Conservation (phyloP, 139 green algal genomes). For the Medakamo hakoo region DNA sequence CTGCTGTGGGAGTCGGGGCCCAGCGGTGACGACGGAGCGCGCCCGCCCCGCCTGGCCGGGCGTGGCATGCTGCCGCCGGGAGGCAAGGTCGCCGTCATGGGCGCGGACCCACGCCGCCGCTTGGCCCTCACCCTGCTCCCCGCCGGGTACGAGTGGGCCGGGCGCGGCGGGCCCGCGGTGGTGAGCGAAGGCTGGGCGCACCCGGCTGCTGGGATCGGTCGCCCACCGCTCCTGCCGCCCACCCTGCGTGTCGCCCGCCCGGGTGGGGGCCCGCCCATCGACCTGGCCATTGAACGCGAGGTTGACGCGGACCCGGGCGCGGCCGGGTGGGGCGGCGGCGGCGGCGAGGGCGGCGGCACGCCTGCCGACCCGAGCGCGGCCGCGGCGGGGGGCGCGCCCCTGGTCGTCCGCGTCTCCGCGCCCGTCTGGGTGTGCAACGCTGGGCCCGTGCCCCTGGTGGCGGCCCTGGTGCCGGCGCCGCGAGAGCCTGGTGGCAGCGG, state of each 20-base stretch:
- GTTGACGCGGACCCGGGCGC: neutral
- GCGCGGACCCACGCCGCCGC: constrained; percentile 34
- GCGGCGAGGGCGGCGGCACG: neutral
- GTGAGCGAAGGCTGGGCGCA: constrained; percentile 23
- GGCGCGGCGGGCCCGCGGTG: constrained; percentile 35
- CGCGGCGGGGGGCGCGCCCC: constrained; percentile 31
- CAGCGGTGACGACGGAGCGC: neutral
- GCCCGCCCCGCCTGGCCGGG: constrained; percentile 29
- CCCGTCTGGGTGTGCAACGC: constrained; percentile 61
- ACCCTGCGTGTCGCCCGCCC: neutral
- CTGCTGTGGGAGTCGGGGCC: constrained; percentile 40
- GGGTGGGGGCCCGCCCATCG: neutral
- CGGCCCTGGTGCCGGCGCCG: constrained; percentile 22
- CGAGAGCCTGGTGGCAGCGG: neutral
- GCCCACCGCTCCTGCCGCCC: neutral
- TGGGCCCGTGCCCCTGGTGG: constrained; percentile 40
- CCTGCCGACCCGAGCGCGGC: constrained; percentile 21
- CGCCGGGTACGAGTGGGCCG: constrained; percentile 53
- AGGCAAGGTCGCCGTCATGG: constrained; percentile 21
- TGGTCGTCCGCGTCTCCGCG: constrained; percentile 38
- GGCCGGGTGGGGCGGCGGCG: constrained; percentile 6
- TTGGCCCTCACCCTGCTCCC: constrained; percentile 45
- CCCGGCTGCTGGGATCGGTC: constrained; percentile 10
- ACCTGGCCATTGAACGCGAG: neutral
- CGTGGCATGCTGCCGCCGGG: constrained; percentile 17